phyloP scores from a whole-genome alignment of 495 filamentous ascomycete genomes.

The Bacidia rubella region DNA sequence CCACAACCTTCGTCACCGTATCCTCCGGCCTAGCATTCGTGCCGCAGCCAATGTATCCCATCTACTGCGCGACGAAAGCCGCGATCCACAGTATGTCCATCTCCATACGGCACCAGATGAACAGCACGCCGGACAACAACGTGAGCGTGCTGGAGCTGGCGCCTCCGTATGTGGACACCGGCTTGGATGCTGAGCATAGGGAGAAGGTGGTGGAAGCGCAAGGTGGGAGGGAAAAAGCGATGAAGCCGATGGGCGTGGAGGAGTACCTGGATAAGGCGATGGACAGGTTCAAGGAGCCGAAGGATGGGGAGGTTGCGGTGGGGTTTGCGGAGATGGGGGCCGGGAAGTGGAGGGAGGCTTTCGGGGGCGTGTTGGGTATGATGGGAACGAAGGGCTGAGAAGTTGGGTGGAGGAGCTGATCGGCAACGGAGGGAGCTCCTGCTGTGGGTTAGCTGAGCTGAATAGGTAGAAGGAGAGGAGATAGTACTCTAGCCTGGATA shows the following conservation, averaged over 20 bases:
- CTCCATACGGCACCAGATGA: constrained; percentile 21
- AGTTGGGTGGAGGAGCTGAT: constrained; percentile 8
- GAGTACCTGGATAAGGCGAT: constrained; percentile 10
- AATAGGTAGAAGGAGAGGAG: too few species aligned
- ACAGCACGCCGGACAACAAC: not conserved
- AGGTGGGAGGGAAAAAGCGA: constrained; percentile 21
- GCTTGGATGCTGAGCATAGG: constrained; percentile 20
- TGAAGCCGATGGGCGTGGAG: constrained; percentile 9
- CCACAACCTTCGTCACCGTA: constrained; percentile 3
- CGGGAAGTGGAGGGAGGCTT: constrained; percentile 22
- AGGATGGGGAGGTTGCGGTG: constrained; percentile 14
- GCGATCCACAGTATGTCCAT: constrained; percentile 22
- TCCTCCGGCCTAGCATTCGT: constrained; percentile 23
- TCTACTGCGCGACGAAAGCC: constrained; percentile 27
- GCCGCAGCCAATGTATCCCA: constrained; percentile 23
- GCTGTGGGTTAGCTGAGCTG: too few species aligned
- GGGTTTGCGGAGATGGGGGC: constrained; percentile 21
- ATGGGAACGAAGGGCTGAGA: not conserved
- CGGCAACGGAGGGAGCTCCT: too few species aligned
- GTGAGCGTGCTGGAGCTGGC: constrained; percentile 16
- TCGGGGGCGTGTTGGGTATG: constrained; percentile 16
- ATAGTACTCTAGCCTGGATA: too few species aligned
- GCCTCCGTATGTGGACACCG: constrained; percentile 28
- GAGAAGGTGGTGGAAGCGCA: constrained; percentile 12
- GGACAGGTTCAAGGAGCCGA: constrained; percentile 18